These are phyloP conservation scores for Neltuma alba DNA, from an alignment of 306 rosid species.

Conservation along the genomic window DNA sequence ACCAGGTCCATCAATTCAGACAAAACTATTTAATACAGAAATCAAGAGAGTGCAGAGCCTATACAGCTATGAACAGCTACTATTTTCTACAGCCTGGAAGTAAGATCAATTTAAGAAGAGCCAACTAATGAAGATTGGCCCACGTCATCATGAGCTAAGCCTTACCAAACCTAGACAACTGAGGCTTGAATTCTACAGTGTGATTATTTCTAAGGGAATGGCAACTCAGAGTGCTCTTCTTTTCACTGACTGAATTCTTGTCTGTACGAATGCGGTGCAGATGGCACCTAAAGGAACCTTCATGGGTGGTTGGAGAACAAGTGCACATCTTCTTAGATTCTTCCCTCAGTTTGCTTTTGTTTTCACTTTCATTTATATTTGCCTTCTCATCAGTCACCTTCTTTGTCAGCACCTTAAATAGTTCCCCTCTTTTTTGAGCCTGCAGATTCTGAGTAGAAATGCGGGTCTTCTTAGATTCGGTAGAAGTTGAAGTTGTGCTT, in stretches of 20 bases:
- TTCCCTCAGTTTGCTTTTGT: constrained; percentile 31
- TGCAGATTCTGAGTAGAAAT: constrained; percentile 18
- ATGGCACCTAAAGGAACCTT: constrained; percentile 42
- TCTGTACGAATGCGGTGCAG: constrained; percentile 34
- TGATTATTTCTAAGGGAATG: background rate
- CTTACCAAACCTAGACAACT: constrained; percentile 36
- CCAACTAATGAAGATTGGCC: background rate
- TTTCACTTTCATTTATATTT: constrained; percentile 36
- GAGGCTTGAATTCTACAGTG: constrained; percentile 30
- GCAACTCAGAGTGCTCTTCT: constrained; percentile 13
- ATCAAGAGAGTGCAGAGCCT: background rate
- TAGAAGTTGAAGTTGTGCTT: constrained; percentile 9
- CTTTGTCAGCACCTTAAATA: constrained; percentile 8
- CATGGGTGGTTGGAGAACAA: constrained; percentile 49
- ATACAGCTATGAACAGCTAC: constrained; percentile 13
- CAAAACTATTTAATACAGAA: background rate
- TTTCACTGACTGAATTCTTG: constrained; percentile 17
- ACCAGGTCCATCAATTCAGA: constrained; percentile 19
- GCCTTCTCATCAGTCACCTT: constrained; percentile 26
- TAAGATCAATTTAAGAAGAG: constrained; percentile 11
- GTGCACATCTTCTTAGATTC: constrained; percentile 30
- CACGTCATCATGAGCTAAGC: constrained; percentile 14
- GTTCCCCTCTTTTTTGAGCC: background rate
- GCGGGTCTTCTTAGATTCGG: constrained; percentile 24
- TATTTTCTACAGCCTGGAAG: background rate